Evolutionary conservation across 768 basidiomycete genomes (phyloP), one percentile per base, ranked within the genome.

Genomic region (Mycena pura): DNA sequence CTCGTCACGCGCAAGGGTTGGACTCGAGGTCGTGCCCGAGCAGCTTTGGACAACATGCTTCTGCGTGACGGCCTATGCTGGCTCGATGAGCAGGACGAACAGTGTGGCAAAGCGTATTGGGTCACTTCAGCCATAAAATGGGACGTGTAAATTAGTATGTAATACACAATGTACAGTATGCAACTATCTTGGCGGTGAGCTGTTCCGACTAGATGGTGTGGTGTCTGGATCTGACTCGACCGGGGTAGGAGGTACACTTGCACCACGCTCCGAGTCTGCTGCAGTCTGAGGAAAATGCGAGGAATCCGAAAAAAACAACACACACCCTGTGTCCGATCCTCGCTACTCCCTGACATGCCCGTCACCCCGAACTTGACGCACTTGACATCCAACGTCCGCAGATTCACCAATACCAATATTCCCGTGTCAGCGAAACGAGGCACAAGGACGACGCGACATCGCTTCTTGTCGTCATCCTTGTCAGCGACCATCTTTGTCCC

Each of bases 31-130:
- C 83, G 97, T 25, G 90, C 92, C 5, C 80, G 82, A 46, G 82
- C 86, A 11, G 95, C 90, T 2, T 74, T 99, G 68, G 89, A 95
- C 68, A 95, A 96, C 63, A 95, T 96, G 88, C 83, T 96, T 14
- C 80, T 93, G 62, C 82, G 90, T 25, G 95, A 99, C 63, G 96
- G 96, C 1, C 78, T 96, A 24, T 96, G 93, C 59, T 99, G 97
- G 97, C 71, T 99, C 28, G 97, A 99, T 69, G 89, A 93, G 24
- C 95, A 97, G 74, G 93, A 91, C 52, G 86, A 87, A 65, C 72
- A 71, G 15, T 79, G 77, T 28, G 86, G 87, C 27, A 80, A 82
- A 57, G 85, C 87, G 22, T 96, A 94, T 72, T 98, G 95, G 95
- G 82, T 96, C 11, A 90, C 91, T 1, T 92, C 92, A 13, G 90